Percentiles rank a stretch among this genome's conserved stretches.
Evolutionary conservation across 805 yeast genomes (phyloP).

Genomic region (Isabelozyma rhagii): DNA sequence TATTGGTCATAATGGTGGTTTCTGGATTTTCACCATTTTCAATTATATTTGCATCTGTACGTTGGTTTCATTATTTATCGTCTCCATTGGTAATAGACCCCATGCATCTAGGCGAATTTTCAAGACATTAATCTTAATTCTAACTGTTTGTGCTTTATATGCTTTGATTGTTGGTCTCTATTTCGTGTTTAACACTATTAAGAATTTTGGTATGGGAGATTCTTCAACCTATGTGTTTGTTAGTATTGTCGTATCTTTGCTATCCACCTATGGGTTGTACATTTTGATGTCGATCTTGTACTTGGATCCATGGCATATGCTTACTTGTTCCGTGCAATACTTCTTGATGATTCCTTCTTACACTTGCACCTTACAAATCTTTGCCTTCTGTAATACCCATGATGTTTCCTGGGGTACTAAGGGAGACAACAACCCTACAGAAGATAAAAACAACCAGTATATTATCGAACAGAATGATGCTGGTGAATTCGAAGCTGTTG

Average conservation of each 20-base stretch:
- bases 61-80: constrained; percentile 82
- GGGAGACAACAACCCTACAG: constrained; percentile 74
- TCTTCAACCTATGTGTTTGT: constrained; percentile 52
- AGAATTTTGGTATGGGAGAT: constrained; percentile 38
- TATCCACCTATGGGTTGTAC: constrained; percentile 91
- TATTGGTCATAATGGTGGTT: constrained; percentile 70
- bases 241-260: constrained; percentile 77
- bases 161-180: constrained; percentile 80
- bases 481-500: constrained; percentile 77
- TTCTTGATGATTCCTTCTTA: constrained; percentile 87
- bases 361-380: constrained; percentile 88
- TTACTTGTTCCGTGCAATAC: constrained; percentile 85
- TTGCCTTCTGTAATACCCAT: constrained; percentile 96
- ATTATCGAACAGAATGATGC: constrained; percentile 75
- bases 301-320: constrained; percentile 94
- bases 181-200: constrained; percentile 60
- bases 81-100: constrained; percentile 96
- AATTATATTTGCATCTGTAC: constrained; percentile 82
- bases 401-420: constrained; percentile 99
- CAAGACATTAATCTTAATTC: constrained; percentile 63
- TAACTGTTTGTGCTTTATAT: constrained; percentile 78
- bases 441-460: constrained; percentile 73
- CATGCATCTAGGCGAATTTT: constrained; percentile 88
- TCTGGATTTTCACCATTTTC: constrained; percentile 78
- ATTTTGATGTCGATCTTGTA: constrained; percentile 77